Conservation (phyloP, 345 rosid genomes). For the Syzygium oleosum region DNA sequence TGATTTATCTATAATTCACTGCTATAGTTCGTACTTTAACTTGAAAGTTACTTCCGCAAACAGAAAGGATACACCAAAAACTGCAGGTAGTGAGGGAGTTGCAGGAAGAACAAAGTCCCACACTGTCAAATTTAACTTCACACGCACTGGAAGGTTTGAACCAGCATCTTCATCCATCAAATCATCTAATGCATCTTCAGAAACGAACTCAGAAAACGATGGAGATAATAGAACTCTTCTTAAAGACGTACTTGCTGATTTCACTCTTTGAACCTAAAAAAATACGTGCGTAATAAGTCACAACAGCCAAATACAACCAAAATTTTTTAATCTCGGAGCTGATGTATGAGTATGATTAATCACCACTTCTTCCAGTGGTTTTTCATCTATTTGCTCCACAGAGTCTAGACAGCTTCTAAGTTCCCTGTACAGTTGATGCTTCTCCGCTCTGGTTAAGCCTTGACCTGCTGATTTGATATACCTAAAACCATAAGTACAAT, state of each 20-base stretch:
- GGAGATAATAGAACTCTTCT: conserved; percentile 83
- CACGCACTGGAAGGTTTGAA: conserved; percentile 69
- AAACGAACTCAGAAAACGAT: conserved; percentile 73
- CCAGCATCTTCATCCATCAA: conserved; percentile 97
- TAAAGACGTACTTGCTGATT: conserved; percentile 69
- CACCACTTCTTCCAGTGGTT: conserved; percentile 74
- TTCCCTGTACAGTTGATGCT: conserved; percentile 49
- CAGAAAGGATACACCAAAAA: conserved; percentile 78
- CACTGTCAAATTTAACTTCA: conserved; percentile 78
- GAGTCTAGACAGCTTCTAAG: conserved; percentile 61
- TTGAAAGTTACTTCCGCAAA: background rate
- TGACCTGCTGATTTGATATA: conserved; percentile 33
- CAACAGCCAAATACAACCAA: background rate
- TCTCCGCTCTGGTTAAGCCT: conserved; percentile 49
- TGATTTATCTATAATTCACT: background rate
- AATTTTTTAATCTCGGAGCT: background rate
- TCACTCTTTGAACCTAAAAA: conserved; percentile 72
- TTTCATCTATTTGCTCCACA: conserved; percentile 65
- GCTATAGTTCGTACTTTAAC: background rate
- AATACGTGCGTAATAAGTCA: conserved; percentile 22
- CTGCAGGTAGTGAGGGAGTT: conserved; percentile 96
- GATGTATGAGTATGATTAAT: conserved; percentile 2
- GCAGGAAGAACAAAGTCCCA: conserved; percentile 88
- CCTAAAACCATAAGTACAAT: background rate
- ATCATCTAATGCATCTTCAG: conserved; percentile 63